Evolutionary conservation across 139 green algal species (phyloP).

Genomic region (Chlorella sp.): DNA sequence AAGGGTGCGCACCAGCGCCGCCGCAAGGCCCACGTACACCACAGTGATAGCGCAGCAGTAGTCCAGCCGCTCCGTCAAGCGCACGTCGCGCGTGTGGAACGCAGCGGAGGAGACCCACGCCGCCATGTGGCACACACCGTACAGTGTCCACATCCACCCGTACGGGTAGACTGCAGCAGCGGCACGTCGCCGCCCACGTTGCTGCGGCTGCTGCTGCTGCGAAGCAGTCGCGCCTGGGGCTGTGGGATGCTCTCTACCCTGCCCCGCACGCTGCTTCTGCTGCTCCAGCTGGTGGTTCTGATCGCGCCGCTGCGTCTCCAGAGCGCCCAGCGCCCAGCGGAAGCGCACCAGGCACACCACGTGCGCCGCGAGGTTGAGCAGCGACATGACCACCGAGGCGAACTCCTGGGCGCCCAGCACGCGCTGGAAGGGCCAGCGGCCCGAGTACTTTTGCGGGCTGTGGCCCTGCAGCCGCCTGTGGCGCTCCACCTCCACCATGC

Average conservation of each 20-base stretch:
- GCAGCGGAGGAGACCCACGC: conserved; percentile 75
- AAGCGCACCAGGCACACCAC: neutral
- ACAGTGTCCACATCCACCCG: conserved; percentile 47
- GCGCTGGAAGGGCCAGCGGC: conserved; percentile 85
- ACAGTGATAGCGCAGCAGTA: conserved; percentile 53
- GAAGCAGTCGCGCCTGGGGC: no score
- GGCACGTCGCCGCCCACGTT: no score
- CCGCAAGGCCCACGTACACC: conserved; percentile 22
- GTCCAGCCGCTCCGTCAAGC: conserved; percentile 55
- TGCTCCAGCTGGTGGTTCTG: neutral
- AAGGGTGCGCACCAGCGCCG: conserved; percentile 18
- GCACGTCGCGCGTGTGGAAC: conserved; percentile 72
- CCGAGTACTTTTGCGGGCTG: conserved; percentile 62
- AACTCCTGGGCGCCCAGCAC: conserved; percentile 68
- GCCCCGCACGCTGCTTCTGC: no score
- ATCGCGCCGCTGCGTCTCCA: neutral
- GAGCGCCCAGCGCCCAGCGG: no score
- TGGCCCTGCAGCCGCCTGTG: neutral
- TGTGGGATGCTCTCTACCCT: no score
- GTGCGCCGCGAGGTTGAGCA: conserved; percentile 70
- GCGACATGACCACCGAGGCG: conserved; percentile 57
- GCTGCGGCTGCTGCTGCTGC: no score
- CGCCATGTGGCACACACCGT: conserved; percentile 45
- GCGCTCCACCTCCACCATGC: conserved; percentile 59
- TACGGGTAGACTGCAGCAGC: no score